These are phyloP conservation scores for Limonium bicolor DNA, from an alignment of 148 eudicot species.

Conservation along the genomic window DNA sequence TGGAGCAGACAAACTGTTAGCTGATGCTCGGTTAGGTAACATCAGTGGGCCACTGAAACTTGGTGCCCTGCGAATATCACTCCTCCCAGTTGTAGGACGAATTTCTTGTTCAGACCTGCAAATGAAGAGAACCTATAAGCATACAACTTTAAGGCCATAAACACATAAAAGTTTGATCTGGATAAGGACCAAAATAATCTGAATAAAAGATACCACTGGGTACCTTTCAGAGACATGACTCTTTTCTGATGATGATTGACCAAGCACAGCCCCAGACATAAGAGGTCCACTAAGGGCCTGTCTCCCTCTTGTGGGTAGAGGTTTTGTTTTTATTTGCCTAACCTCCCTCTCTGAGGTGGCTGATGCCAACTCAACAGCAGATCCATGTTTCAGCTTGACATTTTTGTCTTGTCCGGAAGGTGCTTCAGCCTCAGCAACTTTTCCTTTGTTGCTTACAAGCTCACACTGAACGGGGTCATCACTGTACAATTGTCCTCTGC, in stretches of 20 bases:
- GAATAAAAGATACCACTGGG: no score
- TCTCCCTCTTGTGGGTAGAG: slow-evolving; percentile 31
- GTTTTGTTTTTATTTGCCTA: slow-evolving; percentile 27
- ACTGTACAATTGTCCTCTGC: slow-evolving; percentile 36
- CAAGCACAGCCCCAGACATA: slow-evolving; percentile 51
- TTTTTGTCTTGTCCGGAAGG: slow-evolving; percentile 23
- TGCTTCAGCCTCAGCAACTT: slow-evolving; percentile 21
- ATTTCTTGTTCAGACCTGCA: slow-evolving; percentile 59
- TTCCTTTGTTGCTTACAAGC: slow-evolving; percentile 18
- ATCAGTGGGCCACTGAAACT: slow-evolving; percentile 87
- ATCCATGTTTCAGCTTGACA: slow-evolving; percentile 23
- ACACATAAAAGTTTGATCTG: no score
- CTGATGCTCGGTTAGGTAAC: slow-evolving; percentile 90
- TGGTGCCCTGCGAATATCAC: slow-evolving; percentile 50
- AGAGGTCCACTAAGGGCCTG: slow-evolving; percentile 88
- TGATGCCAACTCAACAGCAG: slow-evolving; percentile 29
- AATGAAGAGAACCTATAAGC: no score
- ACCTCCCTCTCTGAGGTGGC: slow-evolving; percentile 30
- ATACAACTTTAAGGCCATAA: no score
- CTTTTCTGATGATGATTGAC: slow-evolving; percentile 52
- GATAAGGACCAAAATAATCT: no score
- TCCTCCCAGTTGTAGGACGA: slow-evolving; percentile 30
- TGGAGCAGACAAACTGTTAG: slow-evolving; percentile 96
- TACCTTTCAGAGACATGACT: slow-evolving; percentile 56
- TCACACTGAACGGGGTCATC: slow-evolving; percentile 17